These are phyloP conservation scores for Syncephalastrum racemosum DNA, from an alignment of 371 early-diverging fungal genomes.

Conservation along the genomic window DNA sequence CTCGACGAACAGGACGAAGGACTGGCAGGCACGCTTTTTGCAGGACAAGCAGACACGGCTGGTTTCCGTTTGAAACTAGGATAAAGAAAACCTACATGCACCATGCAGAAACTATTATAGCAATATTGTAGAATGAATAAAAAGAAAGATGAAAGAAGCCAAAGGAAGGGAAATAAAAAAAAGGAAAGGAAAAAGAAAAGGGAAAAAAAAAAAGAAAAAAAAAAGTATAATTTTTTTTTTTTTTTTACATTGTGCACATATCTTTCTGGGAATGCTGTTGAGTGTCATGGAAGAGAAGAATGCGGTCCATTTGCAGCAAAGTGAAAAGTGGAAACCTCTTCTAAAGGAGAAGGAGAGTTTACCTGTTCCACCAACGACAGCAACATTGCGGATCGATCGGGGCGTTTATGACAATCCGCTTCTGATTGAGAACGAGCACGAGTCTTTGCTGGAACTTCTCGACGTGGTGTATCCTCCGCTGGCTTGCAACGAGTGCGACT, in stretches of 20 bases:
- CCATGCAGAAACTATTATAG: neutral
- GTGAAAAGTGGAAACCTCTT: neutral
- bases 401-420: constrained; percentile 11
- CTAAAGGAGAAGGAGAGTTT: neutral
- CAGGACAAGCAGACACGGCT: constrained; percentile 53
- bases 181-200: constrained; percentile 3
- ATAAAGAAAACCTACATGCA: constrained; percentile 10
- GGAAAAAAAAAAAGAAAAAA: constrained; percentile 4
- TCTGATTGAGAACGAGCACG: constrained; percentile 16
- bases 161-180: constrained; percentile 5
- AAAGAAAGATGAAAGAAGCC: too few species aligned
- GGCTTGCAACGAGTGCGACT: constrained; percentile 15
- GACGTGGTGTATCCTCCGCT: constrained; percentile 23
- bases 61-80: constrained; percentile 56
- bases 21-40: constrained; percentile 52
- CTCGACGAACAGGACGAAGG: constrained; percentile 39
- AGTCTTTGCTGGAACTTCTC: constrained; percentile 17
- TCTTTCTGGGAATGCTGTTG: neutral
- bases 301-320: too few species aligned
- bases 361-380: neutral
- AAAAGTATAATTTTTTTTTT: neutral
- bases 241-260: constrained; percentile 1
- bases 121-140: constrained; percentile 1
- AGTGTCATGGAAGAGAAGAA: neutral
- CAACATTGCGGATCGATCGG: constrained; percentile 1